Evolutionary conservation across 1,284 basidiomycete species (phyloP), one percentile per base, ranked within the genome.

Genomic region (Tylopilus orsonianus): DNA sequence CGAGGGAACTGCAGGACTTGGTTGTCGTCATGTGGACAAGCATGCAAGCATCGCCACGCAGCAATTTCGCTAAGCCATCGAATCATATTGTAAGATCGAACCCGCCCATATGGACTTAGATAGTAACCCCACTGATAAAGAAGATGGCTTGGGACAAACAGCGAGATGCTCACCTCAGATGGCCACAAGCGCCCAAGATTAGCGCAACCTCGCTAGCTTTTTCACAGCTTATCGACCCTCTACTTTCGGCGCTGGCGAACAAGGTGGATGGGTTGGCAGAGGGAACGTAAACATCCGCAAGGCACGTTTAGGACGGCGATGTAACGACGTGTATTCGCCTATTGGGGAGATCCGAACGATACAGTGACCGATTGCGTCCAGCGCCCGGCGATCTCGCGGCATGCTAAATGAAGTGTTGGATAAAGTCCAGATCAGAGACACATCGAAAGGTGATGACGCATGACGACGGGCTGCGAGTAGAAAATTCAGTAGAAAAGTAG

Each of bases 391-490:
- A 38, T 44, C 55, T 43, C 33, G 36, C 10, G 14, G n/a, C 26
- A 39, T n/a, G 41, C 33, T 22, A 35, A 33, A 18, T n/a, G 19
- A 26, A 20, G 22, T 13, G 7, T 20, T 5, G 10, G 35, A 40
- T 6, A 12, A 8, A 41, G 12, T 19, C 30, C 39, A 41, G 37
- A 46, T 48, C 40, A 30, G 14, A 30, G 19, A 41, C 18, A 26
- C 30, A 20, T 33, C 35, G 41, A 23, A 23, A 18, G 19, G 14
- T 22, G 43, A 24, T 46, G n/a, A n/a, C n/a, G n/a, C n/a, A n/a
- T 38, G 30, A 44, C n/a, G 16, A n/a, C 24, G 39, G 35, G 29
- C 36, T 22, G 48, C 39, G 41, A 23, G 46, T 49, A 37, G 48
- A 45, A 44, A 34, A 37, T 34, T 38, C 29, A 44, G 37, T 6